Evolutionary conservation across 2,329 filamentous ascomycete species (phyloP), one percentile per base, ranked within the genome.

Genomic region (Diaporthe amygdali): DNA sequence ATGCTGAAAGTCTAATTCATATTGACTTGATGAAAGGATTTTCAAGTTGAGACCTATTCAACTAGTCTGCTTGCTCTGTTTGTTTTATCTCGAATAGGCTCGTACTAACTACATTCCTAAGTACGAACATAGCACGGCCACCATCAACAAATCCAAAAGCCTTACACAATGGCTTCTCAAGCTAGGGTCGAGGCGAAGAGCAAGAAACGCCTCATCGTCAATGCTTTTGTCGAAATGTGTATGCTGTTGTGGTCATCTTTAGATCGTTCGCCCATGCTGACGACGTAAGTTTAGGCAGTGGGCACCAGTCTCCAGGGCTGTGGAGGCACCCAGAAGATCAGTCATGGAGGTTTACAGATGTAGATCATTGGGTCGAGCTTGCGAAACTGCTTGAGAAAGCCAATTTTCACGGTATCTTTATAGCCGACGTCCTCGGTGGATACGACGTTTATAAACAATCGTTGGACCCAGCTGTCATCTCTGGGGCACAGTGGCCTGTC

Each of bases 361-460:
- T 91, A 41, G 81, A 88, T 7, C 88, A 91, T 72, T 92, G 90
- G 90, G 84, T 87, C 0, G 83, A 88, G 64, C 79, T 92, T 0
- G 90, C 90, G 0, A 84, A 90, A 72, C 80, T 89, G 0, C 84
- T 91, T 0, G 90, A 92, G 74, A 81, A 84, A 0, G 90, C 87
- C 37, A 90, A 91, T 67, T 91, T 92, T 74, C 89, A 92, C 68
- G 89, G 88, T 14, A 90, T 92, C 44, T 92, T 92, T 78, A 90
- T 92, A 66, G 90, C 90, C 0, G 90, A 92, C 76, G 89, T 92
- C 0, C 83, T 93, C 1, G 86, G 76, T 74, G 89, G 89, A 7
- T 93, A 93, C 76, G 91, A 94, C 81, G 90, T 93, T 5, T 93
- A 92, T 80, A 89, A 89, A 71, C 87, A 90, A 0, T 88, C 88